Evolutionary conservation across 306 rosid species (phyloP), one percentile per base, ranked within the genome.

Genomic region (Heteromeles arbutifolia): DNA sequence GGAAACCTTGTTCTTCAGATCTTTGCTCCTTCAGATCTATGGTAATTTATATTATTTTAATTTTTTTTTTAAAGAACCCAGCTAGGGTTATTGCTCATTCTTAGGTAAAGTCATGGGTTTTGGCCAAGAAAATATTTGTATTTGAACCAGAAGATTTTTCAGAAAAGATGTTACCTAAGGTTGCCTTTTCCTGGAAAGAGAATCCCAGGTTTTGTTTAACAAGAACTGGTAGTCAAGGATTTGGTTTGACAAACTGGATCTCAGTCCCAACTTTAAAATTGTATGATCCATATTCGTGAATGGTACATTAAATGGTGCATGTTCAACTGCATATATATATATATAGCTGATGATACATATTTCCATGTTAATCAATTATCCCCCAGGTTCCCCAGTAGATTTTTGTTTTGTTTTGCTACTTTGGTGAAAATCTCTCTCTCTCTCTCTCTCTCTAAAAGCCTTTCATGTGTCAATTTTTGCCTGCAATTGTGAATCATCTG

Each of bases 341-440:
- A 43, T 43, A 34, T 34, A 34, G 50, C 56, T 28, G 54, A 61
- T 34, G 62, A 72, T 34, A 37, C 8, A 28, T 56, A 39, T 58
- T 22, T 56, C 52, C 65, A 31, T 72, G 75, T 54, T 54, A 72
- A 61, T 26, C n/a, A 53, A 50, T 15, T 54, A 24, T 54, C 34
- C 37, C 67, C 56, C 54, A 73, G 26, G 41, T 72, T 24, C 54
- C 67, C 67, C 56, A 24, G 56, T 73, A 57, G 41, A 37, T 57
- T 70, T 70, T 73, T 58, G 67, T 57, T 54, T 72, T 72, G 65
- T 32, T 54, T 73, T 73, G 56, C 67, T 58, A 58, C 63, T 39
- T 73, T 58, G 67, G 56, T 73, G 66, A 72, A 56, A 71, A 32
- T 69, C 34, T 26, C 61, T 70, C 62, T 48, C 19, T 24, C 53